These are phyloP conservation scores for Trifolium repens DNA, from an alignment of 306 rosid genomes.

Conservation along the genomic window DNA sequence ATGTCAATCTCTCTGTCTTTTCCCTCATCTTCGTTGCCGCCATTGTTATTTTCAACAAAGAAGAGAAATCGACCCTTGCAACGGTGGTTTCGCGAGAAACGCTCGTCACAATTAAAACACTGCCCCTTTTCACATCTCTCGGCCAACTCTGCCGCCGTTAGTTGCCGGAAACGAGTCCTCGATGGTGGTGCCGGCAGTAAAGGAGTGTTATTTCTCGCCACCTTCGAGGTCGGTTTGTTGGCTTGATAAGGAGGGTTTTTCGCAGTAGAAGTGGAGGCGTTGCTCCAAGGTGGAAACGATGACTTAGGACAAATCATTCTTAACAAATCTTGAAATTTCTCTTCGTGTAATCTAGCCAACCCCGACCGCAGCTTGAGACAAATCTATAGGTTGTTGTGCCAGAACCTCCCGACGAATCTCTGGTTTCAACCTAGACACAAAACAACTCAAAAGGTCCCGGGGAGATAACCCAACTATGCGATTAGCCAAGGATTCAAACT, in stretches of 20 bases:
- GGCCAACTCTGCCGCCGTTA: neutral
- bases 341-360: neutral
- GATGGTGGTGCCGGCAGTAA: neutral
- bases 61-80: neutral
- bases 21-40: too few relatives aligned
- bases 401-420: neutral
- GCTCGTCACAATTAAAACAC: neutral
- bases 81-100: neutral
- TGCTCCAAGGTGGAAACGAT: too few relatives aligned
- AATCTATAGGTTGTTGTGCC: neutral
- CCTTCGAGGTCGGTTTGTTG: neutral
- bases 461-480: neutral
- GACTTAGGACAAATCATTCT: neutral
- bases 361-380: neutral
- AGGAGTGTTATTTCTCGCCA: too few relatives aligned
- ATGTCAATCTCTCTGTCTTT: too few relatives aligned
- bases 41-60: neutral
- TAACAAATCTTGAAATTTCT: neutral
- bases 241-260: neutral
- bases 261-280: accelerated
- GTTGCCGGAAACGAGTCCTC: neutral
- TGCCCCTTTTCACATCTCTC: neutral
- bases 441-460: neutral
- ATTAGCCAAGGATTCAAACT: neutral
- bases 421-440: neutral